These are phyloP conservation scores for Botryobasidium botryosum DNA, from an alignment of 768 basidiomycete species.

Conservation along the genomic window DNA sequence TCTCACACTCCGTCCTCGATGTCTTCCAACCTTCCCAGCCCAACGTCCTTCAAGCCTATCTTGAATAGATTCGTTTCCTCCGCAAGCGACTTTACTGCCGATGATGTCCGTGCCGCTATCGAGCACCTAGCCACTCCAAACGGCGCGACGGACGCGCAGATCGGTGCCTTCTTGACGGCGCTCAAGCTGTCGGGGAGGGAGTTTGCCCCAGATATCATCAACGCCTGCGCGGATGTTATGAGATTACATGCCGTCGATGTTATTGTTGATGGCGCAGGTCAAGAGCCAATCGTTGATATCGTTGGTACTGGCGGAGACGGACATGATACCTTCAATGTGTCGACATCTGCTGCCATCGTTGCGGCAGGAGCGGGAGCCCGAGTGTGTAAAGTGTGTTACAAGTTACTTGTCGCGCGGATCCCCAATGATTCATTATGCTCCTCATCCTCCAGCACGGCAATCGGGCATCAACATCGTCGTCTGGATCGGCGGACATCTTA, in stretches of 20 bases:
- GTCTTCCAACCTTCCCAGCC: no score
- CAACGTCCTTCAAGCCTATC: constrained; percentile 64
- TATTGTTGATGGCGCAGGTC: constrained; percentile 28
- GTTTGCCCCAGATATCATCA: constrained; percentile 53
- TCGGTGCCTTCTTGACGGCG: constrained; percentile 81
- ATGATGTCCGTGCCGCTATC: constrained; percentile 58
- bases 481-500: constrained; percentile 86
- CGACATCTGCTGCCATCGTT: constrained; percentile 83
- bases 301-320: constrained; percentile 94
- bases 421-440: background rate
- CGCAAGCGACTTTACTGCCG: constrained; percentile 24
- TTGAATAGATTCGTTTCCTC: constrained; percentile 44
- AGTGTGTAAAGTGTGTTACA: constrained; percentile 62
- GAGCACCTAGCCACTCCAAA: constrained; percentile 49
- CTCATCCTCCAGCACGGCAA: constrained; percentile 54
- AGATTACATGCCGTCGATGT: constrained; percentile 50
- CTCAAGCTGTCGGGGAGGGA: constrained; percentile 69
- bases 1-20: no score
- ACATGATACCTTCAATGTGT: constrained; percentile 91
- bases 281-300: constrained; percentile 40
- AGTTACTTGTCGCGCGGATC: background rate
- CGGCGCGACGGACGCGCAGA: constrained; percentile 48
- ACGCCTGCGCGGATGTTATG: constrained; percentile 61
- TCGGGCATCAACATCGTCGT: constrained; percentile 80
- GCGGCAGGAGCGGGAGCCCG: constrained; percentile 89